Base-by-base conservation (phyloP, 768 basidiomycete genomes). In the Suillus americanus region DNA sequence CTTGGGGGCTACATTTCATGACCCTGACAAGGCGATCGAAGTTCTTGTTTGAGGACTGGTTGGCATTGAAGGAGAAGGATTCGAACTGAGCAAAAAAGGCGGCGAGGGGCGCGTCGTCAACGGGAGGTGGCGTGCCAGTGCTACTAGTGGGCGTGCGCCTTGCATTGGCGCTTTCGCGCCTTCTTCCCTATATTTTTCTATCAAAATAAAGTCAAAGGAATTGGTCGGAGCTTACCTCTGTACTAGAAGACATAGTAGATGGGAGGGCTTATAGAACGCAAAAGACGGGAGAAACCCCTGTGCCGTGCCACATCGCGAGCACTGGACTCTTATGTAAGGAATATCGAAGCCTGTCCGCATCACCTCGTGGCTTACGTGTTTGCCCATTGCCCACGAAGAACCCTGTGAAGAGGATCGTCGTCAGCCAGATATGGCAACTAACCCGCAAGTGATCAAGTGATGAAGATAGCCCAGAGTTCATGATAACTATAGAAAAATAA, bases 21-120 rank as follows among this genome's bases (percentile, higher is more conserved):
- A 20, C 14, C 10, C 8, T 38, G 28, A 35, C 3, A 5, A 63
- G 54, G 20, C 57, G 59, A 18, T 61, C 35, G 13, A 63, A 63
- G 23, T 63, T 60, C 33, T 33, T 41, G 40, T 23, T 37, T 12
- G 59, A 35, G 23, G 62, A 41, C n/a, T 60, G 40, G 9, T 7
- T 33, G 1, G 23, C 23, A 2, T 63, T 63, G 62, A 61, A 63
- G 3, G 62, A 33, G n/a, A 61, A 63, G 9, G 62, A 35, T 5
- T 14, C 35, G 14, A 61, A 63, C 8, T 60, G 40, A 9, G 54
- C 61, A 2, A 63, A 62, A 13, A 63, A 61, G 28, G 23, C 62
- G 30, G 55, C 54, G 33, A 62, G 61, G 3, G 61, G 61, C 25
- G 3, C 41, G 57, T 51, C 46, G 13, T 60, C 25, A 18, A 3